Base-by-base conservation (phyloP, 495 filamentous ascomycete genomes). In the Delitschia confertaspora region DNA sequence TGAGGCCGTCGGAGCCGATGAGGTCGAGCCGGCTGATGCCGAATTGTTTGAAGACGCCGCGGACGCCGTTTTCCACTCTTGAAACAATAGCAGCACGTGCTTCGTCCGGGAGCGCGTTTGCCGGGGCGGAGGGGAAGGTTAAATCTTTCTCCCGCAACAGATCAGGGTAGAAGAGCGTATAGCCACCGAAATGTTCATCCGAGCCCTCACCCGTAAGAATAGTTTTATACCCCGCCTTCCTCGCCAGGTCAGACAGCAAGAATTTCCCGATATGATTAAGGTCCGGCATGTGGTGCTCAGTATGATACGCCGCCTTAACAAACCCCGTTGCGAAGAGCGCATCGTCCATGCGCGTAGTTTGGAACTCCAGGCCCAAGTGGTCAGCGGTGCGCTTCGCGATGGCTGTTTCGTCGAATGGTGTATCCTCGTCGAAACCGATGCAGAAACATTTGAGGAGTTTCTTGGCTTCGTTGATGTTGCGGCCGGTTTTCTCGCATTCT, bases 161-260 rank as follows among this genome's bases (percentile, higher is more conserved):
- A 21, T 74, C 69, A 18, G 52, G 46, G 1, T 62, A 37, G 49
- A 67, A 69, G 20, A 64, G 45, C 0, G 59, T 46, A 44, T 77
- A 77, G 37, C 71, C 71, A 11, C 58, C 65, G 40, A 77, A 74
- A 50, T 68, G 60, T 58, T 75, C 71, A 48, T 75, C 72, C 6
- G 71, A 56, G 14, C 73, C 73, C 56, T 76, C 69, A 18, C 71
- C 70, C 4, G 65, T 73, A 2, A 76, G 57, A 7, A 75, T 57
- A 6, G 74, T 71, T 38, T 72, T 71, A 47, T 66, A 63, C 16
- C 70, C 71, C 1, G 60, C 37, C 31, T 69, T 58, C 10, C 60
- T 59, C 1, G 65, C 62, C 3, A 65, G 18, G 9, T 65, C 63
- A 3, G 69, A 66, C 7, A 76, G 52, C 4, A 61, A 67, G 33